These are phyloP conservation scores for Mollisiaceae sp. DNA, from an alignment of 2,329 filamentous ascomycete species.

Conservation along the genomic window DNA sequence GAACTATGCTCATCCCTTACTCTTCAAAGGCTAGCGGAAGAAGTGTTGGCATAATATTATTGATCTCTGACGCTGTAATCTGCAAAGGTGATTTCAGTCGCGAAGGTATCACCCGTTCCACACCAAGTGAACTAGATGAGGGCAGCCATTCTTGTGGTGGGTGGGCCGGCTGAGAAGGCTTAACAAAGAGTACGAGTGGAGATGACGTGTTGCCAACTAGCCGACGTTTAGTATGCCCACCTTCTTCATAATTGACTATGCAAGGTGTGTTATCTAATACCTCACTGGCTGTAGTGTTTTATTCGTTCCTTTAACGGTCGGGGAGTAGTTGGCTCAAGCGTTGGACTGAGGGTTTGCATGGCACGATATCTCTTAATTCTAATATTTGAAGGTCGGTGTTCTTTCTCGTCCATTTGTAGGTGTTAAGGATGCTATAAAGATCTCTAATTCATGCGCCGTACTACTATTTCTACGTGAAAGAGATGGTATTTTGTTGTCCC, in stretches of 20 bases:
- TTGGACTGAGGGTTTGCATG: neutral
- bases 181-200: no score
- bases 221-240: neutral
- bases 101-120: no score
- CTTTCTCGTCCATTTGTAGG: neutral
- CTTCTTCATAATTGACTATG: neutral
- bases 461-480: neutral
- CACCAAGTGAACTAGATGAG: no score
- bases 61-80: no score
- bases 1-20: no score
- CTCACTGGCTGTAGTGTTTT: neutral
- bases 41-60: no score
- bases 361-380: neutral
- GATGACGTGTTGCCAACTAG: neutral
- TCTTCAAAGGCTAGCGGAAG: no score
- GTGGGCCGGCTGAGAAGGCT: no score
- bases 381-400: neutral
- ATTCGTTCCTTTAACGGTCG: neutral
- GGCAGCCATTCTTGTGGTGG: no score
- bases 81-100: no score
- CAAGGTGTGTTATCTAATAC: neutral
- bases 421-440: neutral
- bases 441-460: neutral
- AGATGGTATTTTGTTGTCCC: neutral
- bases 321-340: neutral